Evolutionary conservation across 345 rosid species (phyloP), one percentile per base, ranked within the genome.

Genomic region (Orychophragmus violaceus): DNA sequence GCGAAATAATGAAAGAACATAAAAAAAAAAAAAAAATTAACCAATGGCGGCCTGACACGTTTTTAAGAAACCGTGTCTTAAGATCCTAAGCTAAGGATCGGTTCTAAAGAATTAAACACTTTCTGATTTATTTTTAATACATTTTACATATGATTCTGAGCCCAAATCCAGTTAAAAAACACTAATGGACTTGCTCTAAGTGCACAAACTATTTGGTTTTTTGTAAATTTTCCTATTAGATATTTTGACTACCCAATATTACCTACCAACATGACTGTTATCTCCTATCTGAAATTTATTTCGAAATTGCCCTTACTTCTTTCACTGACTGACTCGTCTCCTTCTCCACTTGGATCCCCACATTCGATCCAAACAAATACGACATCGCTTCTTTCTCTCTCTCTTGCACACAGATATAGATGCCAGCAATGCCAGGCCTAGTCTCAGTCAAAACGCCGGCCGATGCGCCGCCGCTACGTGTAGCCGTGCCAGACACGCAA

Each of bases 381-480:
- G n/a, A 54, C 71, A 29, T 50, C 29, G 5, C 5, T 29, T 37
- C 60, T 51, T 5, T 54, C 36, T 33, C 57, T 53, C 36, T 50
- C 41, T 60, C 55, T 2, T 27, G 3, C 37, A 12, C 6, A 19
- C 18, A 8, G 29, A 14, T 42, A 41, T 14, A 41, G 6, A 48
- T 57, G 42, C 54, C 53, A 63, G 66, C 77, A 62, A 90, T 94
- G 99, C 99, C 99, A 19, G 96, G 96, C 51, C 83, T 90, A 33
- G 95, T 85, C 8, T 88, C 98, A 23, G 82, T 87, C 80, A 90
- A 90, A 64, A 84, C 91, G 4, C 93, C 93, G 14, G 80, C 93
- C 24, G 88, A 84, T 30, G 81, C 88, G 8, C 87, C 91, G 1
- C 81, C 92, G 16, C 81, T 84, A 5, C 86, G 80, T 24, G 77